Conservation (phyloP, 2,329 filamentous ascomycete genomes). For the Aspergillus cejpii region DNA sequence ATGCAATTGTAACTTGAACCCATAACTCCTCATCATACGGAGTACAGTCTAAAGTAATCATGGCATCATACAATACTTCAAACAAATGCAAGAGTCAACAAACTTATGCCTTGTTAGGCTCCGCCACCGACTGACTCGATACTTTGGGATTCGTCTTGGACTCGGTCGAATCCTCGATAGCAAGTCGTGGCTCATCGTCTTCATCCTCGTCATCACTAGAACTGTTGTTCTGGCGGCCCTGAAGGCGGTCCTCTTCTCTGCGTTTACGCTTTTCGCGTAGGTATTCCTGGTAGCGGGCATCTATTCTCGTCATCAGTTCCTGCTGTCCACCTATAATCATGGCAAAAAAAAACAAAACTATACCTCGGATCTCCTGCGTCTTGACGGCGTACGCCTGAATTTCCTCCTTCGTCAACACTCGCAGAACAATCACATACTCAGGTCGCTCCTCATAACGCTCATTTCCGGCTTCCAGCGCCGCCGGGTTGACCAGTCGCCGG, state of each 20-base stretch:
- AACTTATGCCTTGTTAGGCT: slow-evolving; percentile 6
- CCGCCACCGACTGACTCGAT: not conserved
- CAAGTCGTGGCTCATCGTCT: slow-evolving; percentile 23
- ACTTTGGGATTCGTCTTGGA: slow-evolving; percentile 12
- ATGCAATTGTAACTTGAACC: no score
- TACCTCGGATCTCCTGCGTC: slow-evolving; percentile 75
- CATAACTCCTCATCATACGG: no score
- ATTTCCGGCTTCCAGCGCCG: slow-evolving; percentile 76
- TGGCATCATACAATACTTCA: not conserved
- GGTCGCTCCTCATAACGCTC: slow-evolving; percentile 88
- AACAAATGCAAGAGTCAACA: slow-evolving; percentile 1
- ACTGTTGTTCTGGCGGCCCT: slow-evolving; percentile 25
- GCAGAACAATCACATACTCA: slow-evolving; percentile 86
- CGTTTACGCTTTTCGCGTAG: slow-evolving; percentile 34
- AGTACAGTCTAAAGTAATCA: no score
- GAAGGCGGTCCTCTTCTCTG: slow-evolving; percentile 40
- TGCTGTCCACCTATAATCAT: not conserved
- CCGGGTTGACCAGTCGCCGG: slow-evolving; percentile 79
- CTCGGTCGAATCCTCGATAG: slow-evolving; percentile 29
- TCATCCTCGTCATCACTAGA: slow-evolving; percentile 36
- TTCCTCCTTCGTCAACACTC: slow-evolving; percentile 80
- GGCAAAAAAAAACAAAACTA: slow-evolving; percentile 21
- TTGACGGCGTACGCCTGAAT: slow-evolving; percentile 79
- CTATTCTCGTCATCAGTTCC: slow-evolving; percentile 20
- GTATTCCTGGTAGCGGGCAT: slow-evolving; percentile 34